Percentiles rank a stretch among this genome's conserved stretches.
Evolutionary conservation across 208 protist species (phyloP).

Genomic region (Naegleria lovaniensis): DNA sequence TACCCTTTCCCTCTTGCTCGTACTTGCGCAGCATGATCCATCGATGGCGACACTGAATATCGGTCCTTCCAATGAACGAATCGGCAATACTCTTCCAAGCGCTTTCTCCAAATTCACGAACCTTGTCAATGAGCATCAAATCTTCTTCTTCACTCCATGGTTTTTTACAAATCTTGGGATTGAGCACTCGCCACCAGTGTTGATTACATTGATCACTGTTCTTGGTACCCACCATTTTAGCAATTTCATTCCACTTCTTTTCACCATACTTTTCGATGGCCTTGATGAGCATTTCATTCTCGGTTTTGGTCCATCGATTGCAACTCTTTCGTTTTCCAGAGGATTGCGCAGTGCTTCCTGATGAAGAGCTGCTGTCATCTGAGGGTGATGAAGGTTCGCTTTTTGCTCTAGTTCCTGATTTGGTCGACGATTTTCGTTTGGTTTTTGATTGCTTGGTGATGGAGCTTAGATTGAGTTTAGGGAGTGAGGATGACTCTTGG

Average conservation of each 20-base stretch:
- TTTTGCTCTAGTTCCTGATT: background rate
- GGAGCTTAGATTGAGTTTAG: background rate
- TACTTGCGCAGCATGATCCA: slow-evolving; percentile 23
- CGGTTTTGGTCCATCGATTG: slow-evolving; percentile 23
- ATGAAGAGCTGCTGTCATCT: background rate
- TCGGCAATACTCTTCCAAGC: slow-evolving; percentile 29
- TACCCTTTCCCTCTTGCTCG: slow-evolving; percentile 16
- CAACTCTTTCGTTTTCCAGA: slow-evolving; percentile 14
- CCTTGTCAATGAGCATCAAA: background rate
- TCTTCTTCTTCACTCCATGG: slow-evolving; percentile 29
- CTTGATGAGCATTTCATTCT: slow-evolving; percentile 27
- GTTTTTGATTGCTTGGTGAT: background rate
- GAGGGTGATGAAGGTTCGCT: background rate
- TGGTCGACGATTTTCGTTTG: background rate
- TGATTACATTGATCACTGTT: slow-evolving; percentile 30
- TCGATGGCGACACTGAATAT: slow-evolving; percentile 32
- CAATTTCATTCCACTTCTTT: slow-evolving; percentile 36
- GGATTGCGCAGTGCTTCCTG: background rate
- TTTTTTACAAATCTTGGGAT: slow-evolving; percentile 31
- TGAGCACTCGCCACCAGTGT: slow-evolving; percentile 33
- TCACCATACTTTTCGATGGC: slow-evolving; percentile 19
- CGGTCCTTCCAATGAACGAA: slow-evolving; percentile 15
- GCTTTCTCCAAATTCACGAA: slow-evolving; percentile 19
- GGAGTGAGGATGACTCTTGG: background rate
- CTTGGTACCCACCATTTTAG: slow-evolving; percentile 25